These are phyloP conservation scores for Marasmius sp. DNA, from an alignment of 1,284 basidiomycete species.

Conservation along the genomic window DNA sequence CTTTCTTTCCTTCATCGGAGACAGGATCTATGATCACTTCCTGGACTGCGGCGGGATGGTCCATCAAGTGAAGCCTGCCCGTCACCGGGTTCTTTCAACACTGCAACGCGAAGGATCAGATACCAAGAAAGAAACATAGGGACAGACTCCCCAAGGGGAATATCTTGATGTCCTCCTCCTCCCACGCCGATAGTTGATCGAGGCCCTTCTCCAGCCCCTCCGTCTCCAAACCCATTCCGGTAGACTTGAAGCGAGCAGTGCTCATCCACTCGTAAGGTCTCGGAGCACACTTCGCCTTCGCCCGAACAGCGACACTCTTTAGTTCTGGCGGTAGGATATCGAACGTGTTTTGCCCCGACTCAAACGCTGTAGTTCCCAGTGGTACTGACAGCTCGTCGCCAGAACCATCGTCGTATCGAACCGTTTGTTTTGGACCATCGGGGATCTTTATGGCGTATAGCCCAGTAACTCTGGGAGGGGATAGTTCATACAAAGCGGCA, in stretches of 20 bases:
- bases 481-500: conserved; percentile 67
- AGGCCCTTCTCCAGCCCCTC: conserved; percentile 63
- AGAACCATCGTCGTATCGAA: conserved; percentile 70
- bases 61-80: conserved; percentile 67
- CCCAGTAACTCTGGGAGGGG: conserved; percentile 67
- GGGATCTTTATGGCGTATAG: conserved; percentile 65
- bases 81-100: conserved; percentile 83
- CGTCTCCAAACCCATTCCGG: conserved; percentile 69
- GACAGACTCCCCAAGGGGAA: conserved; percentile 56
- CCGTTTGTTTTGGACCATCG: conserved; percentile 50
- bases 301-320: conserved; percentile 64
- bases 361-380: conserved; percentile 66
- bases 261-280: conserved; percentile 82
- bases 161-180: conserved; percentile 63
- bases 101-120: conserved; percentile 30
- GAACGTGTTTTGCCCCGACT: conserved; percentile 65
- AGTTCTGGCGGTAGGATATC: conserved; percentile 56
- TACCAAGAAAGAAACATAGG: not conserved
- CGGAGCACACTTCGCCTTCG: conserved; percentile 65
- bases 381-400: conserved; percentile 66
- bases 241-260: conserved; percentile 57
- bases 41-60: conserved; percentile 56
- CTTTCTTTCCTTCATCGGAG: conserved; percentile 44
- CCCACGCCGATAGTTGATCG: conserved; percentile 64
- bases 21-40: conserved; percentile 57